These are phyloP conservation scores for Pyronema domesticum DNA, from an alignment of 495 filamentous ascomycete species.

Conservation along the genomic window DNA sequence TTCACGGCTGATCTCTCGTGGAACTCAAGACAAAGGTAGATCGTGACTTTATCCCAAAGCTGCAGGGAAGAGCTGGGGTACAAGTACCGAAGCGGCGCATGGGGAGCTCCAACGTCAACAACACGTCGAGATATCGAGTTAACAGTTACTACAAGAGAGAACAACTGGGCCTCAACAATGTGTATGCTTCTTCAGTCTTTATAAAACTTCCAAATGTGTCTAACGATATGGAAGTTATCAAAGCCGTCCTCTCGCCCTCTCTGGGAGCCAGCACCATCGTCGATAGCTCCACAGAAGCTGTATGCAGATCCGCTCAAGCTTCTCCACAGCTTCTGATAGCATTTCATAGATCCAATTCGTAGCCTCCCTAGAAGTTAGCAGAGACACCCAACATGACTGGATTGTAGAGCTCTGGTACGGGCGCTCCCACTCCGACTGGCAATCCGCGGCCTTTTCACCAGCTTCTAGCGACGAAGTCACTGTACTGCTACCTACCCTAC, in stretches of 20 bases:
- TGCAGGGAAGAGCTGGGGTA: too few species aligned
- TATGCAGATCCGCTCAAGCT: not conserved
- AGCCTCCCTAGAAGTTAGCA: constrained; percentile 10
- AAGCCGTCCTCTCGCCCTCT: constrained; percentile 12
- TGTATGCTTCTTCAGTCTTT: not conserved
- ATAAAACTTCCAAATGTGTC: not conserved
- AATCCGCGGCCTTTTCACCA: constrained; percentile 11
- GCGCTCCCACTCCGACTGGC: constrained; percentile 8
- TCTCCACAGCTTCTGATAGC: not conserved
- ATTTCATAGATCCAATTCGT: constrained; percentile 11
- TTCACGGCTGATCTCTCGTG: too few species aligned
- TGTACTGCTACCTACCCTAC: not conserved
- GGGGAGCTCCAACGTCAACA: too few species aligned
- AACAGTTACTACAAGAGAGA: too few species aligned
- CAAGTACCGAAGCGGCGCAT: too few species aligned
- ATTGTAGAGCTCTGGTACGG: constrained; percentile 21
- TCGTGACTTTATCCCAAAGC: too few species aligned
- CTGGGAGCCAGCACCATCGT: constrained; percentile 16
- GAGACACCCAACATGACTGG: constrained; percentile 8
- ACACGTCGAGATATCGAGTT: too few species aligned
- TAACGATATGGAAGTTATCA: constrained; percentile 11
- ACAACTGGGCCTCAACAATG: not conserved
- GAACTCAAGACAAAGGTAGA: too few species aligned
- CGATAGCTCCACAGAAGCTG: not conserved
- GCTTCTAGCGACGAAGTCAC: not conserved